Conservation (phyloP, 495 filamentous ascomycete species). For the Parathielavia hyrcaniae region DNA sequence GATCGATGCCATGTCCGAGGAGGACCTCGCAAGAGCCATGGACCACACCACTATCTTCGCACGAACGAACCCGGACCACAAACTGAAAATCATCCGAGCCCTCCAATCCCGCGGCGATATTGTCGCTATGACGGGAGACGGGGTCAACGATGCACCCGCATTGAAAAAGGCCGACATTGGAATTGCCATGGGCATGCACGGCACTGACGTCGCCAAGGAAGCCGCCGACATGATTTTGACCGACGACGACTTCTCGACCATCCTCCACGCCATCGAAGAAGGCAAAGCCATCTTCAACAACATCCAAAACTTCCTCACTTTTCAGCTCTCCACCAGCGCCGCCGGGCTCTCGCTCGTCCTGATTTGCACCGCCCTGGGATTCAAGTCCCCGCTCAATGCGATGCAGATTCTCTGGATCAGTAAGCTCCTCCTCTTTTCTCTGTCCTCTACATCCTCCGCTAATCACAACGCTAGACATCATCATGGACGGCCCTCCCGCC, state of each 20-base stretch:
- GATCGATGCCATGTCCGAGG: conserved; percentile 80
- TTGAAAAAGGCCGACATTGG: conserved; percentile 97
- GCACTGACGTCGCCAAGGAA: conserved; percentile 97
- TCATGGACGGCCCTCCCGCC: conserved; percentile 97
- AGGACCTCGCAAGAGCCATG: conserved; percentile 76
- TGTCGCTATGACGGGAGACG: conserved; percentile 97
- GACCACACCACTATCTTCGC: conserved; percentile 87
- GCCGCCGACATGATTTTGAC: conserved; percentile 99
- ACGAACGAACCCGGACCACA: conserved; percentile 93
- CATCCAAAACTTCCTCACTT: conserved; percentile 98
- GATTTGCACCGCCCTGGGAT: conserved; percentile 82
- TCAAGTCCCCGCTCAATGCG: conserved; percentile 89
- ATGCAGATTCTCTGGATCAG: conserved; percentile 99
- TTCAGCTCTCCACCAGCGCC: conserved; percentile 95
- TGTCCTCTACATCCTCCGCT: neutral
- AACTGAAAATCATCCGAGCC: conserved; percentile 90
- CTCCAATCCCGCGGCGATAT: conserved; percentile 92
- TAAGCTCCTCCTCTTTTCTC: conserved; percentile 45
- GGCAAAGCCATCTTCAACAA: conserved; percentile 99
- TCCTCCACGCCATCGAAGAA: conserved; percentile 92
- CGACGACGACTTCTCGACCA: conserved; percentile 96
- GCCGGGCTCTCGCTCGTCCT: conserved; percentile 88
- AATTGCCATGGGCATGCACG: conserved; percentile 90
- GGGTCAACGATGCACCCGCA: conserved; percentile 95
- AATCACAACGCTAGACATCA: conserved; percentile 61